A percentile compares a stretch with the other conserved stretches of the same genome.
Evolutionary conservation across 306 rosid species (phyloP).

Genomic region (Vigna mungo): DNA sequence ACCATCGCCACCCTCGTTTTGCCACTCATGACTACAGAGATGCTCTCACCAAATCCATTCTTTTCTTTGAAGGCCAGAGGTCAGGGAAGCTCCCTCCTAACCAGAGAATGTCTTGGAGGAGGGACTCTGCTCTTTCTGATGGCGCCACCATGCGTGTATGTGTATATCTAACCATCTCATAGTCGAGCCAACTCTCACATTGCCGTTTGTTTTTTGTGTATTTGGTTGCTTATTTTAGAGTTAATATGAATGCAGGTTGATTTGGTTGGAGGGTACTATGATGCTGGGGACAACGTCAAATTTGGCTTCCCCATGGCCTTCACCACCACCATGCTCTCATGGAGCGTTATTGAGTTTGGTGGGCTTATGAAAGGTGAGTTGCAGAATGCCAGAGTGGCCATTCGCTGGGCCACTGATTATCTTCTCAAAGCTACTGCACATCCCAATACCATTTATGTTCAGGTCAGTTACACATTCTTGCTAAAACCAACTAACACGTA

Average conservation of each 20-base stretch:
- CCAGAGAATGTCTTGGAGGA: slow-evolving; percentile 90
- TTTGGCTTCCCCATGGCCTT: slow-evolving; percentile 98
- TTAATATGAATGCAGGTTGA: slow-evolving; percentile 77
- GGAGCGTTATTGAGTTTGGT: slow-evolving; percentile 98
- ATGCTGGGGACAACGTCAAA: slow-evolving; percentile 98
- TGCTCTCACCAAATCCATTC: slow-evolving; percentile 85
- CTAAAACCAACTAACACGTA: too few species aligned
- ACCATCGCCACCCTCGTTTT: slow-evolving; percentile 57
- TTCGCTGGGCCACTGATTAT: slow-evolving; percentile 93
- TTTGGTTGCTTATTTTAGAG: slow-evolving; percentile 35
- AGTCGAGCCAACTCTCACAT: not conserved
- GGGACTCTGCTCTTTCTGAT: slow-evolving; percentile 80
- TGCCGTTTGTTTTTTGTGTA: not conserved
- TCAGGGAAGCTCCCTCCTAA: slow-evolving; percentile 87
- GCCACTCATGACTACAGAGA: slow-evolving; percentile 86
- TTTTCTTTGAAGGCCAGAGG: slow-evolving; percentile 92
- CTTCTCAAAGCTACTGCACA: slow-evolving; percentile 89
- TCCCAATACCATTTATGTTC: slow-evolving; percentile 85
- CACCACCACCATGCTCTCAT: slow-evolving; percentile 93
- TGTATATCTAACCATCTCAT: not conserved
- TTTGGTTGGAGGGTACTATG: slow-evolving; percentile 97
- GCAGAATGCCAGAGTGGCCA: slow-evolving; percentile 74
- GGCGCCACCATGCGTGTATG: slow-evolving; percentile 82
- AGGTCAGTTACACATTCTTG: slow-evolving; percentile 50
- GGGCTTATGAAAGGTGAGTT: slow-evolving; percentile 85